Evolutionary conservation across 495 filamentous ascomycete genomes (phyloP).

Genomic region (Delitschia confertaspora): DNA sequence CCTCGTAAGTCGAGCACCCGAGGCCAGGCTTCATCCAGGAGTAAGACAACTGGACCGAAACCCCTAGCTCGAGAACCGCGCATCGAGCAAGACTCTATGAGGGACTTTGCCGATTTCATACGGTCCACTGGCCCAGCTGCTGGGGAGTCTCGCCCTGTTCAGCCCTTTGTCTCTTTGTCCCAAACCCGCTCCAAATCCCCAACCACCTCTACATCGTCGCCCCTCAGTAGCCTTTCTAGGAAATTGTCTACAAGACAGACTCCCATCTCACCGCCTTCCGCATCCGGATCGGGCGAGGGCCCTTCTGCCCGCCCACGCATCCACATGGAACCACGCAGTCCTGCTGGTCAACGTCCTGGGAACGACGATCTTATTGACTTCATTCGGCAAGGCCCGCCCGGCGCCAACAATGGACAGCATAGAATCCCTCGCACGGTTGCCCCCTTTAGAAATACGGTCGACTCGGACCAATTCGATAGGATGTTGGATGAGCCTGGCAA

Average conservation of each 20-base stretch:
- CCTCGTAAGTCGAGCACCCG: slow-evolving; percentile 6
- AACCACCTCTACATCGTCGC: slow-evolving; percentile 3
- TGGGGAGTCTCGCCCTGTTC: slow-evolving; percentile 25
- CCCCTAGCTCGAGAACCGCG: slow-evolving; percentile 55
- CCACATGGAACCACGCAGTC: slow-evolving; percentile 58
- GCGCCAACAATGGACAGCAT: slow-evolving; percentile 42
- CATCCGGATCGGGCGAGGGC: slow-evolving; percentile 6
- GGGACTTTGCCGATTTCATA: slow-evolving; percentile 80
- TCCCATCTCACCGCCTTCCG: slow-evolving; percentile 3
- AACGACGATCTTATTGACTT: slow-evolving; percentile 90
- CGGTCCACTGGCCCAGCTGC: slow-evolving; percentile 65
- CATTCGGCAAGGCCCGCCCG: slow-evolving; percentile 72
- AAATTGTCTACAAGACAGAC: slow-evolving; percentile 14
- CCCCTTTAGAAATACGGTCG: slow-evolving; percentile 75
- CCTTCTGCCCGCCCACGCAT: slow-evolving; percentile 11
- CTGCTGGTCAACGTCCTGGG: slow-evolving; percentile 52
- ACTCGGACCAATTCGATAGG: slow-evolving; percentile 61
- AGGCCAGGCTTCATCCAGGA: not conserved
- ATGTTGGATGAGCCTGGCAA: slow-evolving; percentile 39
- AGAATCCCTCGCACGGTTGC: slow-evolving; percentile 77
- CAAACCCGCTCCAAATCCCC: slow-evolving; percentile 1
- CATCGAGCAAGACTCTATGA: slow-evolving; percentile 52
- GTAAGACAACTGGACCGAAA: slow-evolving; percentile 5
- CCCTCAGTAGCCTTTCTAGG: slow-evolving; percentile 18
- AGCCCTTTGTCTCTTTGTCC: slow-evolving; percentile 22